Evolutionary conservation across 148 eudicot genomes (phyloP).

Genomic region (Vaccinium darrowii): DNA sequence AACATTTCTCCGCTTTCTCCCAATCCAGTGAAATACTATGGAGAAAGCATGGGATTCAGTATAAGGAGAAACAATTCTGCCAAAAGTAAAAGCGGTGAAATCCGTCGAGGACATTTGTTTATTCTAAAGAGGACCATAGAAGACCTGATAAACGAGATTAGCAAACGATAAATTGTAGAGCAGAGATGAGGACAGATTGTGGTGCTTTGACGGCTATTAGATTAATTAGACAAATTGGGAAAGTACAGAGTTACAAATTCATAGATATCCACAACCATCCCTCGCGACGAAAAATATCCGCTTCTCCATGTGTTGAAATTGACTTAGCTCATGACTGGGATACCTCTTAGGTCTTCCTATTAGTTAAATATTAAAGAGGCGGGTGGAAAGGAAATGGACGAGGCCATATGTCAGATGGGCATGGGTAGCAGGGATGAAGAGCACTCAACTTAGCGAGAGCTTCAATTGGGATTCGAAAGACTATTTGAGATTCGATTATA

Average conservation of each 20-base stretch:
- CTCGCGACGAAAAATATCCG: background rate
- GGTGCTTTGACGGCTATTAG: background rate
- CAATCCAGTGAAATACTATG: background rate
- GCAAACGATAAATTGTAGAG: background rate
- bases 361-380: background rate
- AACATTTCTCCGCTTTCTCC: too few species aligned
- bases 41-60: background rate
- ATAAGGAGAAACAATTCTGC: background rate
- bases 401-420: background rate
- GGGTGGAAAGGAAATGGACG: background rate
- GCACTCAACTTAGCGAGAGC: slow-evolving; percentile 11
- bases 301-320: background rate
- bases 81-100: background rate
- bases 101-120: background rate
- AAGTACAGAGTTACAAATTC: background rate
- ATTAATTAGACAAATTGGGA: background rate
- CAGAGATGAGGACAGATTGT: background rate
- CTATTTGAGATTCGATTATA: background rate
- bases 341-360: background rate
- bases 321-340: background rate
- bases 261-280: background rate
- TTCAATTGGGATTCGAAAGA: background rate
- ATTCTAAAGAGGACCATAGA: background rate
- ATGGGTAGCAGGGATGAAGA: slow-evolving; percentile 10
- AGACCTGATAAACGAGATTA: background rate